phyloP scores from a whole-genome alignment of 1,284 basidiomycete genomes.

The Ceratobasidium sp. region DNA sequence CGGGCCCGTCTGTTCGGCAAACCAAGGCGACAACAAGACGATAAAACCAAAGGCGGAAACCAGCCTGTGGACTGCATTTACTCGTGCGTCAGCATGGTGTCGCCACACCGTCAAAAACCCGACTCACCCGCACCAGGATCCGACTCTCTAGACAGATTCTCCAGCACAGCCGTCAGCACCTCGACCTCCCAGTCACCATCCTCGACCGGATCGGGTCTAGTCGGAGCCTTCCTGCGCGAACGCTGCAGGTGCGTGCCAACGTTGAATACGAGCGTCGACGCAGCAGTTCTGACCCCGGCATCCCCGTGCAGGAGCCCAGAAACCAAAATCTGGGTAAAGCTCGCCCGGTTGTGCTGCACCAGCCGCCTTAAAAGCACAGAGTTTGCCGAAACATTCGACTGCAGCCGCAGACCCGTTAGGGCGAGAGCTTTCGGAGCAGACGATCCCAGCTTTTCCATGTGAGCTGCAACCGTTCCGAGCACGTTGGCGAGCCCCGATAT shows the following conservation, averaged over 20 bases:
- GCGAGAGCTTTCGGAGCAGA: slow-evolving; percentile 58
- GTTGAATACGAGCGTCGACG: slow-evolving; percentile 83
- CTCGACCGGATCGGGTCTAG: slow-evolving; percentile 54
- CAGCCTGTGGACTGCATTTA: slow-evolving; percentile 72
- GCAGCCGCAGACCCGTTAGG: slow-evolving; percentile 75
- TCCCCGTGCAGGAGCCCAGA: slow-evolving; percentile 73
- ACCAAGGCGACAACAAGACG: slow-evolving; percentile 64
- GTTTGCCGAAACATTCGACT: slow-evolving; percentile 75
- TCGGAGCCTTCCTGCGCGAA: slow-evolving; percentile 51
- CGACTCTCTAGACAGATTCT: slow-evolving; percentile 72
- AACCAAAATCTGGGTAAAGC: slow-evolving; percentile 63
- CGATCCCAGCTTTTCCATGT: slow-evolving; percentile 56
- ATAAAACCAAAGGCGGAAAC: slow-evolving; percentile 76
- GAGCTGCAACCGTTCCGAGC: slow-evolving; percentile 54
- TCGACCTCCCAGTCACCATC: slow-evolving; percentile 85
- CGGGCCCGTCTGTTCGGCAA: slow-evolving; percentile 60
- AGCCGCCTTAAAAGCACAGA: slow-evolving; percentile 57
- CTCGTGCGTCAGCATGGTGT: slow-evolving; percentile 6
- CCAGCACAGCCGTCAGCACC: slow-evolving; percentile 76
- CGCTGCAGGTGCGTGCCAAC: slow-evolving; percentile 56
- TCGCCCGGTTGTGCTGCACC: slow-evolving; percentile 50
- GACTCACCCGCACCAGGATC: slow-evolving; percentile 76
- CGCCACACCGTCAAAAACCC: slow-evolving; percentile 7
- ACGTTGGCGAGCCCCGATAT: slow-evolving; percentile 9
- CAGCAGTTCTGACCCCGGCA: slow-evolving; percentile 71